Evolutionary conservation across 345 rosid genomes (phyloP), one percentile per base, ranked within the genome.

Genomic region (Syzygium aqueum): DNA sequence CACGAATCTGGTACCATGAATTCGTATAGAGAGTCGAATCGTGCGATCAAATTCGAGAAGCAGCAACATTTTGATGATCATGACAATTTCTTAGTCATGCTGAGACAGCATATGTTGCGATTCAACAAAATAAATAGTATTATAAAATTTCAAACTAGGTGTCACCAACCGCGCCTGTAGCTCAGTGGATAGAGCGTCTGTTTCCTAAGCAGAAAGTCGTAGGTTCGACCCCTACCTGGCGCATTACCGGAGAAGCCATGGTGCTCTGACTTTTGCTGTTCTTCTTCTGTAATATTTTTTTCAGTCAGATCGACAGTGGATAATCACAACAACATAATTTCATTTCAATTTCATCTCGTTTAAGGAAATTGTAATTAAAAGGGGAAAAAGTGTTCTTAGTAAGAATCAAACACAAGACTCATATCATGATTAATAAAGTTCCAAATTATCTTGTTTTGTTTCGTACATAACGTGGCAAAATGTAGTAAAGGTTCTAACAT

Each of bases 171-270:
- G 95, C 96, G 94, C 95, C 91, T 94, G 96, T 95, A 96, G 98
- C 97, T 94, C 98, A 96, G 97, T 95, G 96, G 96, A 96, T 94
- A 94, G 96, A 96, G 98, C 96, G 96, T 96, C 95, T 94, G 95
- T 88, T 95, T 95, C 98, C 98, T 96, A 95, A 96, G 98, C 95
- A 94, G 98, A 95, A 95, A 94, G 98, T 87, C 97, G 96, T 89
- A 96, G 95, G 94, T 95, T 96, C 97, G 96, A 95, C 95, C 98
- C 96, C 96, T 93, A 89, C 93, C 95, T 92, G 97, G 95, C 95
- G 98, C 96, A 95, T 11, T 7, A 14, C 14, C 5, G 49, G 2
- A 8, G 78, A 30, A 67, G 78, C 67, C 46, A 43, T 1, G 46
- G 46, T 6, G 46, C 1, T 43, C 4, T 43, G 46, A 43, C 46